Percentiles rank a stretch among this genome's conserved stretches.
phyloP scores from a whole-genome alignment of 2,329 filamentous ascomycete species.

The Penicillium sp. region DNA sequence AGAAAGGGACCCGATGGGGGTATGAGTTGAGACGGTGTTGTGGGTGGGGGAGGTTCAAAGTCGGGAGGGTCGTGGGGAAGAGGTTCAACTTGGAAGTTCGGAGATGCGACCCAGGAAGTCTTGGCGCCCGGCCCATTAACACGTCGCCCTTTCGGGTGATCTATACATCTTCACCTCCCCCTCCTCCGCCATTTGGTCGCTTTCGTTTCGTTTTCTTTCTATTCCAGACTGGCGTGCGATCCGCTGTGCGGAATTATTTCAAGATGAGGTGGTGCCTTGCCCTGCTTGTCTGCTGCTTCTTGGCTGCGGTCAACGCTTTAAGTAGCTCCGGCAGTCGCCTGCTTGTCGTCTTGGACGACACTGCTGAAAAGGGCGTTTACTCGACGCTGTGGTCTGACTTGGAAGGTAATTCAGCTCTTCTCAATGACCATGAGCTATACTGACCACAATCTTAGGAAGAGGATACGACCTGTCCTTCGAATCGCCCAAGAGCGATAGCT shows the following conservation, averaged over 20 bases:
- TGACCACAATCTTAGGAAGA: conserved; percentile 61
- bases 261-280: conserved; percentile 78
- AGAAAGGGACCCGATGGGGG: conserved; percentile 10
- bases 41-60: conserved; percentile 22
- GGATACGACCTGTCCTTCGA: conserved; percentile 82
- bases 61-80: conserved; percentile 30
- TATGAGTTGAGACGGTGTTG: conserved; percentile 10
- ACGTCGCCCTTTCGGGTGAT: conserved; percentile 46
- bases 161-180: conserved; percentile 26
- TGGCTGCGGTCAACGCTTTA: conserved; percentile 62
- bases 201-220: conserved; percentile 19
- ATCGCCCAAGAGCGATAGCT: conserved; percentile 76
- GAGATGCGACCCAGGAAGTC: conserved; percentile 37
- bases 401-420: conserved; percentile 42
- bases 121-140: conserved; percentile 47
- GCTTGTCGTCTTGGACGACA: conserved; percentile 84
- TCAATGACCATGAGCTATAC: neutral
- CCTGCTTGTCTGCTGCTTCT: conserved; percentile 68
- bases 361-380: conserved; percentile 78
- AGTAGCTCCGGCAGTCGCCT: conserved; percentile 80
- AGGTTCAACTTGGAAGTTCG: conserved; percentile 36
- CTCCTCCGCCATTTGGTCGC: conserved; percentile 19
- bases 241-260: conserved; percentile 41
- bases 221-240: conserved; percentile 25
- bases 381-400: conserved; percentile 69